Evolutionary conservation across 768 basidiomycete genomes (phyloP), one percentile per base, ranked within the genome.

Genomic region (Solioccasus polychromus): DNA sequence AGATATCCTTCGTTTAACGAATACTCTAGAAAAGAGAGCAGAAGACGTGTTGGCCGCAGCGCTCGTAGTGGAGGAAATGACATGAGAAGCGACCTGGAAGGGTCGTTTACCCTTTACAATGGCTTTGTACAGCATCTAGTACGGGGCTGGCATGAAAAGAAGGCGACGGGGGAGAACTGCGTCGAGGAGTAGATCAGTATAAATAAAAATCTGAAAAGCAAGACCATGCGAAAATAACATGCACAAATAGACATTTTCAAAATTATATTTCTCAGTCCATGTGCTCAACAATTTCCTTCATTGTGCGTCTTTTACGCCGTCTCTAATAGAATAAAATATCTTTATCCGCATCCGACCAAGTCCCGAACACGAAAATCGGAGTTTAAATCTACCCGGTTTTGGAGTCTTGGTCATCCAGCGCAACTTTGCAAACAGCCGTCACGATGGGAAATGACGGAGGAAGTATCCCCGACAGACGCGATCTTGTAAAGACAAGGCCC

Each of bases 391-490:
- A n/a, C n/a, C n/a, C n/a, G n/a, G n/a, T n/a, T n/a, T n/a, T n/a
- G n/a, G n/a, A 31, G 30, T 15, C 30, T 12, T 15, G 11, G 5
- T 31, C n/a, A 15, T 31, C 8, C 30, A n/a, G n/a, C n/a, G n/a
- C 20, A 22, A 34, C 38, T 30, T 42, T 37, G 32, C 32, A 23
- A n/a, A 29, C 14, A 37, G 1, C 47, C 22, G 39, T 49, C 58
- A 60, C 7, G 61, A 91, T 91, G 88, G 87, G 88, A 61, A 90
- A 90, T 77, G 88, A 91, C 66, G 89, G 89, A 51, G 88, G 88
- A 71, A 88, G 86, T 59, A 90, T 92, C 47, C 87, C 88, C 4
- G 89, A 91, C 67, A 76, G 89, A 44, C 71, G 88, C 43, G 89
- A 91, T 59, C 71, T 92, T 18, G 88, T 92, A 10, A 75, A 72